Base-by-base conservation (phyloP, 2,329 filamentous ascomycete genomes). In the Biscogniauxia mediterranea region DNA sequence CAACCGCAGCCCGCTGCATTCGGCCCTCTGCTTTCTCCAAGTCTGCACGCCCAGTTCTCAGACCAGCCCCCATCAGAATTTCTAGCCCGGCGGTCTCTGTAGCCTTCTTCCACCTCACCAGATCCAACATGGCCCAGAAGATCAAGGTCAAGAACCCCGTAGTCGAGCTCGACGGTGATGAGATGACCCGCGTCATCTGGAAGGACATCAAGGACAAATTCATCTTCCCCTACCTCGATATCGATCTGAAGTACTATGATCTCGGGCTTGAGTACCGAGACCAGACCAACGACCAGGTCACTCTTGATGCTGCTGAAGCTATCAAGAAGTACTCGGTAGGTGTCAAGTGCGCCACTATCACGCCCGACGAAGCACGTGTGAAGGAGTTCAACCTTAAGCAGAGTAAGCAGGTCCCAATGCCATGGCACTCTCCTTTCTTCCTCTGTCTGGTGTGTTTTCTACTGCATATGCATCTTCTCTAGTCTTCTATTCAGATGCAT, bases 131-230 rank as follows among this genome's bases (percentile, higher is more conserved):
- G 85, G 81, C 83, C 71, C 82, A 85, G 74, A 99, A 98, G 89
- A 98, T 98, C 86, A 95, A 96, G 87, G 95, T 99, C 83, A 93
- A 96, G 88, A 98, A 97, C 81, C 95, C 95, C 68, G 89, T 99
- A 77, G 95, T 99, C 78, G 95, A 98, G 83, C 87, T 98, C 73
- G 94, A 98, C 77, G 94, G 94, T 74, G 87, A 90, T 72, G 87
- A 93, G 89, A 98, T 98, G 95, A 99, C 95, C 72, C 86, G 95
- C 73, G 93, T 99, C 78, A 99, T 99, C 83, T 99, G 95, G 95
- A 84, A 97, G 83, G 89, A 91, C 79, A 99, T 99, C 86, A 97
- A 97, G 86, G 91, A 98, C 82, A 97, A 96, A 85, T 94, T 97
- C 83, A 97, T 97, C 80, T 85, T 89, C 81, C 93, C 93, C 60